Evolutionary conservation across 2,329 filamentous ascomycete species (phyloP), one percentile per base, ranked within the genome.

Genomic region (Fusarium virguliforme): DNA sequence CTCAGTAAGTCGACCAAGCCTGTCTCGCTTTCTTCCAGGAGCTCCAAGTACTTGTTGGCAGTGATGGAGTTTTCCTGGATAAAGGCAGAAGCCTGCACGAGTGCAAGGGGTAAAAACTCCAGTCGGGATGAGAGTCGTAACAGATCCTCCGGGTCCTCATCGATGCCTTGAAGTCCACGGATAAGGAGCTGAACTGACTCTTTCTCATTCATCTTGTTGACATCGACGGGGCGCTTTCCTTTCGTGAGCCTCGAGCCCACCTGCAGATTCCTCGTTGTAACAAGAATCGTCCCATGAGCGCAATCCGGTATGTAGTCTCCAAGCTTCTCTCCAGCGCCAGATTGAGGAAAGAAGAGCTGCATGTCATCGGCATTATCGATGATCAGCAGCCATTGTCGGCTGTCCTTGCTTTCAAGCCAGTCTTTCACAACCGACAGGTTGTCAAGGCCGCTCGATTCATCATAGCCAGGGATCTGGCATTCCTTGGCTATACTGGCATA

Each of bases 261-360:
- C 13, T 81, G 69, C 57, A 79, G 79, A 24, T 81, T 80, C 30
- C 79, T 75, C 0, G 80, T 82, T 0, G 80, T 83, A 6, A 80
- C 43, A 0, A 83, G 73, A 10, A 80, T 40, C 0, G 72, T 68
- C 3, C 80, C 80, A 0, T 81, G 74, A 0, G 64, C 2, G 9
- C 75, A 80, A 3, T 79, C 69, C 0, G 80, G 79, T n/a, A 82
- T 48, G 18, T 71, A 65, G 38, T 51, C n/a, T 0, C 1, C 1
- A 3, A 65, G 2, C 5, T 7, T 37, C 0, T 37, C 55, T 0
- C 41, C 46, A 0, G 7, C 0, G 0, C 2, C 9, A 0, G 13
- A 0, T 24, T 24, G 22, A 6, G 26, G 41, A 5, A 68, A 66
- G 35, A 75, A 74, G 1, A 75, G 46, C n/a, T 73, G 37, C 28